Evolutionary conservation across 2,329 filamentous ascomycete species (phyloP), one percentile per base, ranked within the genome.

Genomic region (Alternaria ventricosa): DNA sequence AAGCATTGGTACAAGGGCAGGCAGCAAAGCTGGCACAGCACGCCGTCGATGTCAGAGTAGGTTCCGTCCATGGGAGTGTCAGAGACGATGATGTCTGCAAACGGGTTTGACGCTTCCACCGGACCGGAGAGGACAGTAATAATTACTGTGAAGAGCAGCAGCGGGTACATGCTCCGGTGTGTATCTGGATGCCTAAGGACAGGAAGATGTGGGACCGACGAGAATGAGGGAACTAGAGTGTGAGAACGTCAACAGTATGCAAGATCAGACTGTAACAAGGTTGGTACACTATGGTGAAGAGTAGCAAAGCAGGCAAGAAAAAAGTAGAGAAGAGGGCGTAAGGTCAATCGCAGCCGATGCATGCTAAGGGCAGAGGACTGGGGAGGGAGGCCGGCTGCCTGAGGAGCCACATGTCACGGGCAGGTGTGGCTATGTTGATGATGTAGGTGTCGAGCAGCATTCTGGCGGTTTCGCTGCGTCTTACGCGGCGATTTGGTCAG

Each of bases 11-110:
- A 57, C 41, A 70, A 62, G 10, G 65, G 64, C 22, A 70, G 36
- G 20, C 63, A 61, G 56, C 76, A 78, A 54, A 73, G 54, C 25
- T 72, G 59, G 64, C 77, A 79, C 36, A 75, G 44, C 10, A 76
- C 67, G 53, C 65, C 67, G 11, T 79, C 73, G n/a, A 73, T 57
- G 55, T 74, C 71, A 55, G 70, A 54, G 43, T 71, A 75, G 59
- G 69, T 70, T 8, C 61, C 55, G 46, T 71, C 72, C 66, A 75
- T 67, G 36, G 68, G 61, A 45, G 63, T 64, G 30, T 58, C 43
- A 43, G 70, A 58, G 55, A 73, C 55, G 13, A 66, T 63, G 47
- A 71, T 47, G 45, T 75, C 72, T 69, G 78, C 72, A 30, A 56
- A 33, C 59, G 74, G 64, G 63, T 63, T 73, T 55, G 75, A 61